phyloP scores from a whole-genome alignment of 345 rosid species.

The Murraya paniculata region DNA sequence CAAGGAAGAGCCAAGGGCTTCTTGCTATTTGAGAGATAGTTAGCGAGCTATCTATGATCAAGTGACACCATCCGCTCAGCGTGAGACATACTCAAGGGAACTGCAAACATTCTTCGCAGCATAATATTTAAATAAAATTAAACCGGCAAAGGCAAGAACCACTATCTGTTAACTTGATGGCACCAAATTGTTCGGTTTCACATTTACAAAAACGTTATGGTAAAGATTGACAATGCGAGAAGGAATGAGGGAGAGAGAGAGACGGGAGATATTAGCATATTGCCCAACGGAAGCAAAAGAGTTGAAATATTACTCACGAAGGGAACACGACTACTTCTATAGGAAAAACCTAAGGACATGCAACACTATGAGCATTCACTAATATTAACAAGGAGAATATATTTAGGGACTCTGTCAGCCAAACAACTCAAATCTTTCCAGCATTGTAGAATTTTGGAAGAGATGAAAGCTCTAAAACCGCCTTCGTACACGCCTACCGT shows the following conservation, averaged over 20 bases:
- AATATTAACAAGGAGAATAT: slow-evolving; percentile 16
- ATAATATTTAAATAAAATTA: neutral
- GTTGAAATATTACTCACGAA: neutral
- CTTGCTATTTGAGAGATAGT: neutral
- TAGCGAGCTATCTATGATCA: neutral
- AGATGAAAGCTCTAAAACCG: slow-evolving; percentile 36
- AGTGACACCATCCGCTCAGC: neutral
- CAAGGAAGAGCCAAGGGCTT: neutral
- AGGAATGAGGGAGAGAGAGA: neutral
- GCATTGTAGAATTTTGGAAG: neutral
- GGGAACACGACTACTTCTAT: neutral
- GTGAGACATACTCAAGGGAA: too few relatives aligned
- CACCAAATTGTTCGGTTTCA: neutral
- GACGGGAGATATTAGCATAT: neutral
- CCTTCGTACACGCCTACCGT: slow-evolving; percentile 67
- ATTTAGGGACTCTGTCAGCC: slow-evolving; percentile 5
- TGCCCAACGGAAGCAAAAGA: neutral
- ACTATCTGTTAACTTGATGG: neutral
- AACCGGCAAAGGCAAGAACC: neutral
- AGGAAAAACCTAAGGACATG: neutral
- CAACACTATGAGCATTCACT: neutral
- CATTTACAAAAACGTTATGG: neutral
- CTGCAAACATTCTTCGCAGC: too few relatives aligned
- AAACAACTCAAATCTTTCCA: neutral
- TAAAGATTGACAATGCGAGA: neutral